Percentiles rank a stretch among this genome's conserved stretches.
Evolutionary conservation across 2,329 filamentous ascomycete genomes (phyloP).

Genomic region (Aureobasidium sp.): DNA sequence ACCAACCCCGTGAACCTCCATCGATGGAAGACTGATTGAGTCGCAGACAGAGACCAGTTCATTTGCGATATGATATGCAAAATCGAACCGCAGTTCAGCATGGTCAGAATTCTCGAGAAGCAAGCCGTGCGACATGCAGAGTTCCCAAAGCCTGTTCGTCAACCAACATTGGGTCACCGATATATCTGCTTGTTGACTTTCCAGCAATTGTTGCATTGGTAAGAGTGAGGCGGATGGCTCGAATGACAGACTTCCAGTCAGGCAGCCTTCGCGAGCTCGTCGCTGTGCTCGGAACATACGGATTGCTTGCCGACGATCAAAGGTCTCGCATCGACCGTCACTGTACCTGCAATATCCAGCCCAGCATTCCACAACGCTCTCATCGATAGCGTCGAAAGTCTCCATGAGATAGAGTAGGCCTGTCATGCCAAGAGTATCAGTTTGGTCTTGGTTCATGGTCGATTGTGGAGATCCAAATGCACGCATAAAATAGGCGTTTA

Average conservation of each 20-base stretch:
- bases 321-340: slow-evolving; percentile 35
- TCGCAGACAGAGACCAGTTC: not conserved
- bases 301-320: slow-evolving; percentile 37
- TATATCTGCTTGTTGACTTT: slow-evolving; percentile 48
- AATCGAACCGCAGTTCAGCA: slow-evolving; percentile 41
- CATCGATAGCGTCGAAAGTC: slow-evolving; percentile 48
- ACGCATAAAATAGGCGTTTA: slow-evolving; percentile 44
- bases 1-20: slow-evolving; percentile 49
- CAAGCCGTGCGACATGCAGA: slow-evolving; percentile 45
- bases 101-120: slow-evolving; percentile 39
- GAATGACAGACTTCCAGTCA: slow-evolving; percentile 42
- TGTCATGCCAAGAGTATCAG: slow-evolving; percentile 45
- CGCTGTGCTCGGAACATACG: slow-evolving; percentile 36
- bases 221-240: slow-evolving; percentile 36
- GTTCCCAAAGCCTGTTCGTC: slow-evolving; percentile 46
- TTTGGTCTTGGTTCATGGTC: slow-evolving; percentile 48
- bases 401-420: slow-evolving; percentile 49
- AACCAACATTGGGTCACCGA: slow-evolving; percentile 50
- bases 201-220: slow-evolving; percentile 29
- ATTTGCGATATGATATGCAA: slow-evolving; percentile 30
- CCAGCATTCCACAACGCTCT: slow-evolving; percentile 50
- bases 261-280: slow-evolving; percentile 31
- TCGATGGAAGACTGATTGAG: slow-evolving; percentile 27
- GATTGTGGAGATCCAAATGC: slow-evolving; percentile 44
- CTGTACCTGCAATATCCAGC: slow-evolving; percentile 41